These are phyloP conservation scores for Penicillium capsulatum DNA, from an alignment of 2,329 filamentous ascomycete species.

Conservation along the genomic window DNA sequence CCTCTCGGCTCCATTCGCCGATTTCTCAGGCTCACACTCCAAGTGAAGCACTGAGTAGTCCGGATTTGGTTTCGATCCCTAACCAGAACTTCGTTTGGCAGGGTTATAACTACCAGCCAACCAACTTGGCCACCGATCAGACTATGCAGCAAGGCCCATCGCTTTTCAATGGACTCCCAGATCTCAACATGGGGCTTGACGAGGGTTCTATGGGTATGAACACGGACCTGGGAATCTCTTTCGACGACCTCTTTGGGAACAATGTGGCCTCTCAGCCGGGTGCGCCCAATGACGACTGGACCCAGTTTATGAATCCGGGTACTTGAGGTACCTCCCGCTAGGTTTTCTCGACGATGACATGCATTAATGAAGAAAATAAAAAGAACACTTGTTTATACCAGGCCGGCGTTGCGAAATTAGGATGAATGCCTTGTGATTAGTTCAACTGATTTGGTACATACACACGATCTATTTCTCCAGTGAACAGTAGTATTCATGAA, in stretches of 20 bases:
- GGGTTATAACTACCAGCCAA: conserved; percentile 35
- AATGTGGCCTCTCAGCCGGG: conserved; percentile 24
- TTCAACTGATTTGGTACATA: no score
- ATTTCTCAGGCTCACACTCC: conserved; percentile 33
- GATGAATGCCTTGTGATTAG: no score
- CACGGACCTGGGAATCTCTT: conserved; percentile 34
- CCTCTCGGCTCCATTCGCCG: conserved; percentile 33
- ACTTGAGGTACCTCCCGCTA: conserved; percentile 10
- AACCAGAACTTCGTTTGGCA: conserved; percentile 43
- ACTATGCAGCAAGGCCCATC: conserved; percentile 22
- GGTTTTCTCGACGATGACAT: conserved; percentile 19
- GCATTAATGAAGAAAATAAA: conserved; percentile 18
- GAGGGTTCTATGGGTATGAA: conserved; percentile 31
- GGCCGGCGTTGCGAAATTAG: conserved; percentile 16
- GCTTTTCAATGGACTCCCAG: conserved; percentile 16
- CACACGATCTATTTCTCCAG: no score
- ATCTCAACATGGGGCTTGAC: conserved; percentile 26
- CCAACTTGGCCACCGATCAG: conserved; percentile 14
- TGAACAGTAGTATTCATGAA: no score
- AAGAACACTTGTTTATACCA: conserved; percentile 20
- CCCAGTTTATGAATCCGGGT: conserved; percentile 38
- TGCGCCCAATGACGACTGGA: conserved; percentile 37
- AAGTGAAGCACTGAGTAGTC: conserved; percentile 35
- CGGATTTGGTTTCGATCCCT: conserved; percentile 41
- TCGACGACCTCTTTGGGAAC: conserved; percentile 43